Evolutionary conservation across 2,329 filamentous ascomycete genomes (phyloP).

Genomic region (Karstenula rhodostoma): DNA sequence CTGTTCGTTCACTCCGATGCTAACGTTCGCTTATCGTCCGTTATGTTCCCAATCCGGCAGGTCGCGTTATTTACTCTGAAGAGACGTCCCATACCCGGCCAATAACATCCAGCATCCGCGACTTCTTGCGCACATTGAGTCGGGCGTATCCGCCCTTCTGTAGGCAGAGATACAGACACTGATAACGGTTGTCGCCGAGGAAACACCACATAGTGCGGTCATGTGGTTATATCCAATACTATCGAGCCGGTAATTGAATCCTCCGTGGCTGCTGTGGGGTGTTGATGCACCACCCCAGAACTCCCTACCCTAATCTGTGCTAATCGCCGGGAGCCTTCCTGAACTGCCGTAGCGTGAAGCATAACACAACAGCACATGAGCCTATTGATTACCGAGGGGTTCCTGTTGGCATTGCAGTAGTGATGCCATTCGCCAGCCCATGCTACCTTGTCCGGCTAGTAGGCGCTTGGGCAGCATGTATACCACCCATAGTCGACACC

Average conservation of each 20-base stretch:
- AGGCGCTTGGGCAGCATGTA: neutral
- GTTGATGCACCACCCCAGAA: constrained; percentile 2
- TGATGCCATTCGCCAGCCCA: constrained; percentile 1
- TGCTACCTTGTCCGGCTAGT: constrained; percentile 3
- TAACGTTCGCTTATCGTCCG: neutral
- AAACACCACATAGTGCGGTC: neutral
- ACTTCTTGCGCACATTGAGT: neutral
- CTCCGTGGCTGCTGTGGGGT: neutral
- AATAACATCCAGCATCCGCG: neutral
- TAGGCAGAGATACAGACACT: neutral
- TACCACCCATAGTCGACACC: constrained; percentile 2
- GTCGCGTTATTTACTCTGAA: neutral
- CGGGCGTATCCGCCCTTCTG: neutral
- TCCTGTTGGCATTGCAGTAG: neutral
- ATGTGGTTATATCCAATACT: neutral
- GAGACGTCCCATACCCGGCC: neutral
- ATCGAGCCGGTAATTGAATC: constrained; percentile 4
- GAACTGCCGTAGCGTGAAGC: constrained; percentile 9
- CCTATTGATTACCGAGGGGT: neutral
- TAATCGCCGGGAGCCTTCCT: constrained; percentile 19
- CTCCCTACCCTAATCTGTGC: constrained; percentile 11
- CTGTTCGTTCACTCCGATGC: neutral
- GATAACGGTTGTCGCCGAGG: constrained; percentile 1
- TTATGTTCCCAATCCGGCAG: constrained; percentile 1
- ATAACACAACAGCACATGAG: constrained; percentile 1